Percentiles rank a stretch among this genome's conserved stretches.
Evolutionary conservation across 129 eudicot species (phyloP).

Genomic region (Arctium minus): DNA sequence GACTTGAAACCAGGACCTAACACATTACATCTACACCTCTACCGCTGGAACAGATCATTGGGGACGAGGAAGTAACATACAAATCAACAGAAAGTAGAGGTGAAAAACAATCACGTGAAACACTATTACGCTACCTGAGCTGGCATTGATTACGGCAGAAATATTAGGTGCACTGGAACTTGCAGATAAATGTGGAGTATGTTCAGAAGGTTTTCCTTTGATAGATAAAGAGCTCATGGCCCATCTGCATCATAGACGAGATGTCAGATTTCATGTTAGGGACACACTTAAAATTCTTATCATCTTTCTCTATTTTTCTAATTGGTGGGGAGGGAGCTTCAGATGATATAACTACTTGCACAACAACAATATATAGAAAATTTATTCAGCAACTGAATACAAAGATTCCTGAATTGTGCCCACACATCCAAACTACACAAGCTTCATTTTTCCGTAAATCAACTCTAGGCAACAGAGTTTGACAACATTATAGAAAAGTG

Average conservation of each 20-base stretch:
- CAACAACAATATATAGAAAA: background rate
- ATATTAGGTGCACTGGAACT: slow-evolving; percentile 57
- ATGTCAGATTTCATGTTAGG: background rate
- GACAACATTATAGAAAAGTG: background rate
- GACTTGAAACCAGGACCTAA: too few relatives aligned
- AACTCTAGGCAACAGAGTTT: background rate
- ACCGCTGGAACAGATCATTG: too few relatives aligned
- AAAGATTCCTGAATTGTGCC: background rate
- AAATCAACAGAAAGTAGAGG: background rate
- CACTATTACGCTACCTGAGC: slow-evolving; percentile 41
- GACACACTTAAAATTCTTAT: background rate
- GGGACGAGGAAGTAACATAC: background rate
- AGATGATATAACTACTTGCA: background rate
- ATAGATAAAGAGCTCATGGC: slow-evolving; percentile 89
- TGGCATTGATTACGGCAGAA: slow-evolving; percentile 45
- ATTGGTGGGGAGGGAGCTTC: background rate
- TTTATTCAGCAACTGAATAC: background rate
- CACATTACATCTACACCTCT: too few relatives aligned
- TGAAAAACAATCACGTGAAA: slow-evolving; percentile 7
- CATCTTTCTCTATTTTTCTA: background rate
- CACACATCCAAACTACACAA: background rate
- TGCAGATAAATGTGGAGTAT: slow-evolving; percentile 44
- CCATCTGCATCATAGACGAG: slow-evolving; percentile 62
- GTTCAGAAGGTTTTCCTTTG: slow-evolving; percentile 85
- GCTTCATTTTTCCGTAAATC: background rate